Percentiles rank a stretch among this genome's conserved stretches.
Evolutionary conservation across 768 basidiomycete genomes (phyloP).

Genomic region (Pulveroboletus ravenelii): DNA sequence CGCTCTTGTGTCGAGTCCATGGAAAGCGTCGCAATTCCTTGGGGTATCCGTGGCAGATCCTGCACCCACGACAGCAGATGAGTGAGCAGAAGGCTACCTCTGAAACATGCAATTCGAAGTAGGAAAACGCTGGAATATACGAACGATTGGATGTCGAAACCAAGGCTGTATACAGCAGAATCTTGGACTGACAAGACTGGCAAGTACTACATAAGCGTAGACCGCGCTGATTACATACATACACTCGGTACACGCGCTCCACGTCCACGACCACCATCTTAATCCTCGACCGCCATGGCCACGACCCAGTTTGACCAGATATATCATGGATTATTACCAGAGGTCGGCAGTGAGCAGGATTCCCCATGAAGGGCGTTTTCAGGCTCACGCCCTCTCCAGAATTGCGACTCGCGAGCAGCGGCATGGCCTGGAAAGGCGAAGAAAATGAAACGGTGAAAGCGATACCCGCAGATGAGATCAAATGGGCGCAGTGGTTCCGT

Average conservation of each 20-base stretch:
- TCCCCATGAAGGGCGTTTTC: neutral
- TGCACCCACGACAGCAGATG: neutral
- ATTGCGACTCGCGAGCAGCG: conserved; percentile 82
- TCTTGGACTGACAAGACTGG: no score
- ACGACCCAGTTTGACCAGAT: conserved; percentile 85
- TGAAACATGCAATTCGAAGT: neutral
- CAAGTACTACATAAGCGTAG: neutral
- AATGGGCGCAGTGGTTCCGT: conserved; percentile 87
- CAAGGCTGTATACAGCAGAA: neutral
- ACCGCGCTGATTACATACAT: conserved; percentile 25
- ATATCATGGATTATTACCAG: conserved; percentile 66
- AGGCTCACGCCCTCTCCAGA: conserved; percentile 39
- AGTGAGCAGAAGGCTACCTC: neutral
- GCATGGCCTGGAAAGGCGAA: conserved; percentile 91
- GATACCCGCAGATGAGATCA: conserved; percentile 68
- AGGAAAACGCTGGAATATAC: no score
- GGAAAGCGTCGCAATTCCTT: neutral
- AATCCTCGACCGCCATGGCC: conserved; percentile 35
- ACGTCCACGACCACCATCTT: conserved; percentile 11
- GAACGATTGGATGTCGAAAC: neutral
- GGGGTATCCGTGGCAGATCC: neutral
- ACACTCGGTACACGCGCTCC: conserved; percentile 10
- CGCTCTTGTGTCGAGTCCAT: conserved; percentile 53
- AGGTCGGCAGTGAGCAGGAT: conserved; percentile 73
- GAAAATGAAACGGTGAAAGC: conserved; percentile 61